These are phyloP conservation scores for Trypanosoma brucei DNA, from an alignment of 208 protist species.

Conservation along the genomic window DNA sequence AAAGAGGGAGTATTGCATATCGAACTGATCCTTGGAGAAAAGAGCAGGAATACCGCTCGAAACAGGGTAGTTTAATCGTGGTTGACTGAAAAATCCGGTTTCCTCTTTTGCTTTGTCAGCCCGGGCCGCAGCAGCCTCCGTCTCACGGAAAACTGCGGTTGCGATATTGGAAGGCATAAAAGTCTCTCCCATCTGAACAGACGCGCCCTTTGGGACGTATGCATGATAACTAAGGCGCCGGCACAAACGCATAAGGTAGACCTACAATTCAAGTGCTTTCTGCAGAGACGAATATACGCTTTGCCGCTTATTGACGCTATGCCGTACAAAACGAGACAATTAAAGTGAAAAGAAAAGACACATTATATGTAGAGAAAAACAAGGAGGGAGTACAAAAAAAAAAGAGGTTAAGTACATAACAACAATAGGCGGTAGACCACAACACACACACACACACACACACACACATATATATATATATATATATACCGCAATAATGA, in stretches of 20 bases:
- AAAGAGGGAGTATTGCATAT: constrained; percentile 74
- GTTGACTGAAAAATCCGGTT: constrained; percentile 68
- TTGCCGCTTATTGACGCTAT: no score
- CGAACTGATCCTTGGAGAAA: constrained; percentile 62
- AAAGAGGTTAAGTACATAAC: no score
- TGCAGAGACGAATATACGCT: no score
- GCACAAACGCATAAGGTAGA: constrained; percentile 31
- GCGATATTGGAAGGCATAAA: constrained; percentile 22
- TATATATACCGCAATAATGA: no score
- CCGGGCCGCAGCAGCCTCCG: constrained; percentile 40
- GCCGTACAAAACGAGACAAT: no score
- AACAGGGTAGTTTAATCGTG: constrained; percentile 62
- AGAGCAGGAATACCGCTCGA: constrained; percentile 55
- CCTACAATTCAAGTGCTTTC: not conserved
- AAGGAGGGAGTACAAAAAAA: no score
- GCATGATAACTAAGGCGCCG: constrained; percentile 33
- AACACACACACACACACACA: no score
- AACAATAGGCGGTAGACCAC: no score
- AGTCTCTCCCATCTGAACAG: constrained; percentile 11
- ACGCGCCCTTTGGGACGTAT: constrained; percentile 60
- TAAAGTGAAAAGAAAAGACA: no score
- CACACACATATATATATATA: no score
- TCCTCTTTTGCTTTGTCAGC: constrained; percentile 41
- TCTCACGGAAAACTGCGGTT: constrained; percentile 57
- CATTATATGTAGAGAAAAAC: no score